Percentiles rank a stretch among this genome's conserved stretches.
These are phyloP conservation scores for Chenopodium suecicum DNA, from an alignment of 148 eudicot genomes.

Conservation along the genomic window DNA sequence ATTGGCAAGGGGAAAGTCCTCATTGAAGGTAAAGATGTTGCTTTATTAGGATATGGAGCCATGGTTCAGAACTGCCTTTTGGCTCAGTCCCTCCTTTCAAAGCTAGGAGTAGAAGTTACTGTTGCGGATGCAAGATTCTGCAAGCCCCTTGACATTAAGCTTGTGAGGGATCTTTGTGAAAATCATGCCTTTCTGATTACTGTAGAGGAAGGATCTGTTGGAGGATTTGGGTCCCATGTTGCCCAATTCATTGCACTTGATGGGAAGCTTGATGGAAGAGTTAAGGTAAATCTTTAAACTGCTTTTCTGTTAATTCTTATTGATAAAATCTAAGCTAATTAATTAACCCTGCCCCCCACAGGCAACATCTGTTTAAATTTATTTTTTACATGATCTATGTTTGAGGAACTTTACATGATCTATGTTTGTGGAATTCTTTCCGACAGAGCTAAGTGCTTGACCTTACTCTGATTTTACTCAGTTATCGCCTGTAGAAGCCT, in stretches of 20 bases:
- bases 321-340: neutral
- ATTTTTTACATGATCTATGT: too few relatives aligned
- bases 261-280: conserved; percentile 80
- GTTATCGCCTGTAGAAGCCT: neutral
- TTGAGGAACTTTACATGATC: neutral
- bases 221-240: conserved; percentile 95
- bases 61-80: conserved; percentile 91
- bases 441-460: neutral
- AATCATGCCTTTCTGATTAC: conserved; percentile 77
- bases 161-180: conserved; percentile 64
- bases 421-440: neutral
- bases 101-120: conserved; percentile 77
- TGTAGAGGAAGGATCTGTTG: conserved; percentile 88
- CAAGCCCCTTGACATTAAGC: conserved; percentile 88
- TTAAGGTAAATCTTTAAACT: conserved; percentile 50
- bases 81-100: conserved; percentile 72
- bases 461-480: neutral
- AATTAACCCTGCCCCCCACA: too few relatives aligned
- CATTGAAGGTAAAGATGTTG: conserved; percentile 73
- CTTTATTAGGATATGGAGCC: conserved; percentile 80
- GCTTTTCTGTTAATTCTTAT: neutral
- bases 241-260: conserved; percentile 87
- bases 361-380: too few relatives aligned
- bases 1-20: conserved; percentile 82
- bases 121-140: conserved; percentile 98